A percentile compares a stretch with the other conserved stretches of the same genome.
phyloP scores from a whole-genome alignment of 169 alveolate species.

The Cryptosporidium viatorum region DNA sequence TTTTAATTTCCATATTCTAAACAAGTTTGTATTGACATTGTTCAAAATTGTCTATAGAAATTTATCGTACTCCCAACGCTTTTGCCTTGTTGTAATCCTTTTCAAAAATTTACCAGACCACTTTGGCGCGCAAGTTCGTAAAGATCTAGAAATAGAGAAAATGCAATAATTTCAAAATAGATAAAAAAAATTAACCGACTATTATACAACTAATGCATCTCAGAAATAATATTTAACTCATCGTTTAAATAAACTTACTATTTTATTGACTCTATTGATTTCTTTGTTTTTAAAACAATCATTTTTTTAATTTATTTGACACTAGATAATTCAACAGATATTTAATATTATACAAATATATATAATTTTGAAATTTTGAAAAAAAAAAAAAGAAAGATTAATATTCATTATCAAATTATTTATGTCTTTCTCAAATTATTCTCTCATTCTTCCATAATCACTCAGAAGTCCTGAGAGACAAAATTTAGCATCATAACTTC shows the following conservation, averaged over 20 bases:
- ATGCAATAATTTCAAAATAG: not conserved
- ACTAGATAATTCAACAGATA: not conserved
- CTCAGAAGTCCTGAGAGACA: not conserved
- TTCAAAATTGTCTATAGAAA: not conserved
- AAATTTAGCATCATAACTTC: too few species aligned
- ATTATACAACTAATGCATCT: not conserved
- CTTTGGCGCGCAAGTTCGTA: not conserved
- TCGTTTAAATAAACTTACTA: not conserved
- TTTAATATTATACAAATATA: too few species aligned
- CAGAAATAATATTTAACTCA: not conserved
- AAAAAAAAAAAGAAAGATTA: too few species aligned
- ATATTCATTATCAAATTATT: too few species aligned
- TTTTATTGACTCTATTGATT: not conserved
- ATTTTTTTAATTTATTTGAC: too few species aligned
- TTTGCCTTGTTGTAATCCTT: not conserved
- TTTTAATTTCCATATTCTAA: constrained; percentile 26
- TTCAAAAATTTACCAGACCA: not conserved
- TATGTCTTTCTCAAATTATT: not conserved
- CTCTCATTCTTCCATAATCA: not conserved
- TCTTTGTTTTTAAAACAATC: too few species aligned
- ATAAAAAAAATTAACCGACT: not conserved
- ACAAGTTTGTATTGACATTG: constrained; percentile 23
- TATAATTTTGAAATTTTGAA: too few species aligned
- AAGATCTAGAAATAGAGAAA: constrained; percentile 26
- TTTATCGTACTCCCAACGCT: not conserved